Base-by-base conservation (phyloP, 2,329 filamentous ascomycete species). In the Tothia fuscella region DNA sequence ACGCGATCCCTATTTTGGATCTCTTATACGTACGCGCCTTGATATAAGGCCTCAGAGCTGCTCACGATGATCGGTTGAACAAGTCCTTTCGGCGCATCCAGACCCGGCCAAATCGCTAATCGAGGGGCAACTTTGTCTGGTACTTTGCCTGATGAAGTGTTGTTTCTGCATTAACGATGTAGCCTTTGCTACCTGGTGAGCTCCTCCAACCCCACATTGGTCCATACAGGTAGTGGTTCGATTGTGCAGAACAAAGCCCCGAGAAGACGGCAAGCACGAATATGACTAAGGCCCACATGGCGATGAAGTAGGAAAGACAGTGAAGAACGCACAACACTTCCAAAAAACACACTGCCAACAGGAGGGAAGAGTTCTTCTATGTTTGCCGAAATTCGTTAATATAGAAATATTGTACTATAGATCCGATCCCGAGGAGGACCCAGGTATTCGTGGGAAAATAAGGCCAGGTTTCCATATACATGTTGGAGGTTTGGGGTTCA, bases 21-120 rank as follows among this genome's bases (percentile, higher is more conserved):
- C 9, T 29, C 26, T 29, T n/a, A 29, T 29, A 29, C 26, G 26
- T 29, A 29, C 26, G n/a, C 26, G 4, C 31, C 31, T 7, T 41
- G 29, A 22, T 33, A 41, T 3, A 41, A 17, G 16, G 12, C 12
- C n/a, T 41, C 39, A 22, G 22, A 17, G 30, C 28, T 33, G 21
- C 28, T 33, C n/a, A 43, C 41, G 20, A 43, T 37, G 20, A 43
- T 43, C 12, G 41, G 41, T 31, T 43, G 41, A 4, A 43, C 20
- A 5, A 43, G 26, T 4, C 41, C 41, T 19, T 31, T 38, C 3
- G 31, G 19, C 19, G 33, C 30, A 20, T 43, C 33, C 33, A 43
- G 25, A 6, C 41, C 41, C 5, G 41, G 41, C 41, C 41, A 43
- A n/a, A 43, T 20, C 33, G 41, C 41, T 33, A 43, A 17, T 7